Evolutionary conservation across 192 early-diverging fungal genomes (phyloP), one percentile per base, ranked within the genome.

Genomic region (Podila clonocystis): DNA sequence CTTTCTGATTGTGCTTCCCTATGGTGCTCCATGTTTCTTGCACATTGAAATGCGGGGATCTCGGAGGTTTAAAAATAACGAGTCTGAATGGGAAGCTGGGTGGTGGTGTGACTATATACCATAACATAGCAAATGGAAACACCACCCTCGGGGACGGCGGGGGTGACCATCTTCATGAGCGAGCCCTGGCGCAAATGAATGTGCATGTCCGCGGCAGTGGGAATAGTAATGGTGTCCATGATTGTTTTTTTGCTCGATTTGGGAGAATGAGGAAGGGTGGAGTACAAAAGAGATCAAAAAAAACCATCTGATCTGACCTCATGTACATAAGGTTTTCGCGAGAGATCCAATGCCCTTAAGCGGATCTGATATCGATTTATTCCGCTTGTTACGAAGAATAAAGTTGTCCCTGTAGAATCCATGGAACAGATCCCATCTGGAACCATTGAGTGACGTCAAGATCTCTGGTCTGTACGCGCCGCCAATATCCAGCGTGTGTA

Each of bases 151-250:
- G 85, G 77, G 19, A 99, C 87, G 58, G 88, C 84, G 20, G 96
- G 95, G n/a, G 95, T 94, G 13, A 98, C 94, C 69, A 91, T 91
- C 29, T 88, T 82, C 95, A 98, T 98, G 83, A 99, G 91, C 34
- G 88, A 91, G 60, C 93, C 97, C 82, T 97, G 96, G 33, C 98
- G 92, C 66, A 98, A 85, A 70, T 99, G 98, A 66, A 93, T 85
- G 87, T 99, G 98, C 83, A 99, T 95, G 85, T 99, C 98, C 70
- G 84, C 82, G 30, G 91, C 93, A 71, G 88, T 87, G n/a, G 93
- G 93, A 60, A 95, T 70, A 13, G 84, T 88, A 58, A 95, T 86
- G 48, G 82, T 83, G 64, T 84, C 77, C 58, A 76, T 71, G 62
- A 58, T 33, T 29, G 15, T 6, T 0, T 58, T 22, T 66, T 29